Evolutionary conservation across 768 basidiomycete genomes (phyloP), one percentile per base, ranked within the genome.

Genomic region (Hebeloma cylindrosporum): DNA sequence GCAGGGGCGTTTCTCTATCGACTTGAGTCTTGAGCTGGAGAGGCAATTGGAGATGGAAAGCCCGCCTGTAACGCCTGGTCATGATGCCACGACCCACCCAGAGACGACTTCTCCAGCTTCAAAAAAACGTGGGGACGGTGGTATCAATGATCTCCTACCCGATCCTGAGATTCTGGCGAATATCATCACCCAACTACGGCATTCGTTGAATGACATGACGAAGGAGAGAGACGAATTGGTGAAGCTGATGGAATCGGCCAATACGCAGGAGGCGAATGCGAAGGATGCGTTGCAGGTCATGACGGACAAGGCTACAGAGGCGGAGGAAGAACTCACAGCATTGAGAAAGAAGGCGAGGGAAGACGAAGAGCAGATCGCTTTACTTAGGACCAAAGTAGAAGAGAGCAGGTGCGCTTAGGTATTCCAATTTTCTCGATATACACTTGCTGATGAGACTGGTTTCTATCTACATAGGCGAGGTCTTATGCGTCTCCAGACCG

Each of bases 401-500:
- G 89, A 92, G 64, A 89, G 87, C 73, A 77, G 89, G 88, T 87
- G 54, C 16, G 77, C 59, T 25, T 36, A 29, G 53, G 11, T 27
- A 37, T 43, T 35, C 31, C 13, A 26, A 23, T 25, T 28, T 21
- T 35, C 29, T 50, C 8, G 46, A 44, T 45, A 30, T 27, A 13
- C 22, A 31, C 17, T 20, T 38, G 39, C 35, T 30, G 18, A 16
- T 40, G 20, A 37, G 41, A 11, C 45, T 37, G 16, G 35, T 25
- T 29, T 40, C 30, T 41, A 32, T 43, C 20, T 38, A 3, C 41
- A 11, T 59, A 89, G 89, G 55, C 85, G 89, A 33, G 90, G 88
- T 18, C 72, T 93, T 40, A 93, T 93, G 90, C 79, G 87, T 13
- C 73, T 93, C 7, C 90, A 93, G 60, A 80, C 82, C 7, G 88